Base-by-base conservation (phyloP, 2,329 filamentous ascomycete genomes). In the Neofusicoccum sp. region DNA sequence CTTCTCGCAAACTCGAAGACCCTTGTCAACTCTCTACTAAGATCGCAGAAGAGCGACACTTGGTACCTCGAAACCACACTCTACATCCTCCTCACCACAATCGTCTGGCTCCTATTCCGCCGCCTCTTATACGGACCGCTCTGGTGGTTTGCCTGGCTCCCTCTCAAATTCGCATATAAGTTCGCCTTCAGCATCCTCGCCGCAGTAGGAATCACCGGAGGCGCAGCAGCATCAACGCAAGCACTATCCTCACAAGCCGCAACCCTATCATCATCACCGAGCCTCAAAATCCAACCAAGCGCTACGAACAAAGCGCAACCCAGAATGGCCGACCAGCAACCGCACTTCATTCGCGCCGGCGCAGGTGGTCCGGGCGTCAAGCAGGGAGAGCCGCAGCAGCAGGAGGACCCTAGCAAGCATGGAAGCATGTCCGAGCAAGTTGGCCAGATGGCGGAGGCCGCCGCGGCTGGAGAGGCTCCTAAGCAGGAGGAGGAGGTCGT, bases 51-150 rank as follows among this genome's bases (percentile, higher is more conserved):
- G 81, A 95, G 89, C 65, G 95, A 99, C 72, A 97, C 93, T 2
- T 99, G 95, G 95, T 99, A 99, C 73, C 84, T 99, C 34, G 89
- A 95, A 76, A 96, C 90, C 38, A 86, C 93, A 2, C 87, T 98
- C 66, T 96, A 93, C 72, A 82, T 97, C 67, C 83, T 98, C 14
- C 70, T 89, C 24, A 84, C 78, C 5, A 97, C 92, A 1, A 86
- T 93, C 43, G 81, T 80, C 31, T 99, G 95, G 95, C 82, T 99
- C 6, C 71, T 96, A 6, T 97, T 96, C 70, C 82, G 95, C 30
- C 81, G 95, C 45, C 80, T 93, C 41, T 71, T 99, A 6, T 99
- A 96, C 78, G 93, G 95, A 0, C 95, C 95, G 1, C 75, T 91
- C 61, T 96, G 90, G 88, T 95, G 91, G 90, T 80, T 98, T 24